phyloP scores from a whole-genome alignment of 345 rosid genomes.

The Lumnitzera racemosa region DNA sequence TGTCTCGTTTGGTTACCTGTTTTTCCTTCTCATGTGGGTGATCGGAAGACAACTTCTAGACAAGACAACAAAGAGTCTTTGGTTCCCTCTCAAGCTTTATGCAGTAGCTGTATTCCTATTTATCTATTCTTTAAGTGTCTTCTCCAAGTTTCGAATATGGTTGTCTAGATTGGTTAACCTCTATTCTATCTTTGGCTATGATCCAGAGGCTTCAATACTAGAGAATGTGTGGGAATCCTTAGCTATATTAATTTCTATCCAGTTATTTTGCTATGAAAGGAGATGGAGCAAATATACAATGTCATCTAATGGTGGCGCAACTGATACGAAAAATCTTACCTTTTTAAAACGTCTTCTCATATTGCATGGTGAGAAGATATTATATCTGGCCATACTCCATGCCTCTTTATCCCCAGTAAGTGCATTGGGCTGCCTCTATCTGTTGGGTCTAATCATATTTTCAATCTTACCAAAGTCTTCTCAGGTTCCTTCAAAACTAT shows the following conservation, averaged over 20 bases:
- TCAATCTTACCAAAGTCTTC: slow-evolving; percentile 36
- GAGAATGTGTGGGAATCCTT: slow-evolving; percentile 29
- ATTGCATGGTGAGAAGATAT: slow-evolving; percentile 36
- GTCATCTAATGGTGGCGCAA: slow-evolving; percentile 2
- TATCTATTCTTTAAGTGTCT: slow-evolving; percentile 25
- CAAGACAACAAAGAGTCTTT: slow-evolving; percentile 26
- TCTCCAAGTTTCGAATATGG: slow-evolving; percentile 19
- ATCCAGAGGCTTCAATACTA: slow-evolving; percentile 24
- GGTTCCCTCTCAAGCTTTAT: slow-evolving; percentile 35
- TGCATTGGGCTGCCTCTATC: slow-evolving; percentile 31
- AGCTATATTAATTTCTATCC: slow-evolving; percentile 33
- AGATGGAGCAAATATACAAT: slow-evolving; percentile 16
- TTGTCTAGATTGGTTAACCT: slow-evolving; percentile 23
- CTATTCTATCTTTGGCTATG: slow-evolving; percentile 20
- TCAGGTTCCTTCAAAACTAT: slow-evolving; percentile 26
- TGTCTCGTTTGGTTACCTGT: slow-evolving; percentile 30
- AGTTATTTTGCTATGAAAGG: slow-evolving; percentile 38
- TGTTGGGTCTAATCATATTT: slow-evolving; percentile 26
- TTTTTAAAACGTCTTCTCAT: slow-evolving; percentile 28
- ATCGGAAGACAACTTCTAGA: slow-evolving; percentile 33
- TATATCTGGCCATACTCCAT: slow-evolving; percentile 25
- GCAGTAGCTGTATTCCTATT: slow-evolving; percentile 23
- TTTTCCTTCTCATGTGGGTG: slow-evolving; percentile 40
- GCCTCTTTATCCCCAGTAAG: slow-evolving; percentile 35
- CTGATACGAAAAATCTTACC: slow-evolving; percentile 4